Percentiles rank a stretch among this genome's conserved stretches.
Conservation (phyloP, 2,329 filamentous ascomycete species). For the Keithomyces neogunnii region DNA sequence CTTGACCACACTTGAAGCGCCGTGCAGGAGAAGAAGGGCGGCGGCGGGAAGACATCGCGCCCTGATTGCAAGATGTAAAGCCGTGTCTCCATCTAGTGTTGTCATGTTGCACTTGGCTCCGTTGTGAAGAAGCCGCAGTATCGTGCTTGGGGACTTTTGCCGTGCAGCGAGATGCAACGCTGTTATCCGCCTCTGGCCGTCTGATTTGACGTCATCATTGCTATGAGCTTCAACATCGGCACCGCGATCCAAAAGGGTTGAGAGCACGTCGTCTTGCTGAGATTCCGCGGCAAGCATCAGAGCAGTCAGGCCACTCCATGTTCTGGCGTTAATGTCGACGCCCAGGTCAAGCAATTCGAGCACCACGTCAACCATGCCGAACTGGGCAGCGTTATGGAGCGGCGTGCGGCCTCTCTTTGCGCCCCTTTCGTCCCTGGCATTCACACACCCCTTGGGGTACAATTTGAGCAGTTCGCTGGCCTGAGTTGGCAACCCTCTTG, state of each 20-base stretch:
- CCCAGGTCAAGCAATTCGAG: slow-evolving; percentile 5
- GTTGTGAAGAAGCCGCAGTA: neutral
- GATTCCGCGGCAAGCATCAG: slow-evolving; percentile 8
- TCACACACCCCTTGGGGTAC: slow-evolving; percentile 7
- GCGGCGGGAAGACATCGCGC: slow-evolving; percentile 3
- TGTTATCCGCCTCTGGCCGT: neutral
- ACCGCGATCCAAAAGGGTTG: slow-evolving; percentile 2
- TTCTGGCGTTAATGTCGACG: slow-evolving; percentile 7
- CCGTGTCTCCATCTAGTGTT: slow-evolving; percentile 3
- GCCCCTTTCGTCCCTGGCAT: neutral
- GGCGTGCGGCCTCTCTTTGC: slow-evolving; percentile 7
- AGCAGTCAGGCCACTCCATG: neutral
- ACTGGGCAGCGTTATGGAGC: slow-evolving; percentile 8
- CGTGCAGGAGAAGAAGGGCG: slow-evolving; percentile 9
- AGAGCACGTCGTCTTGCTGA: slow-evolving; percentile 5
- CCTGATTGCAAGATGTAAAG: slow-evolving; percentile 7
- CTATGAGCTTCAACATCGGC: slow-evolving; percentile 9
- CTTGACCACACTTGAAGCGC: slow-evolving; percentile 1
- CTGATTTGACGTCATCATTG: neutral
- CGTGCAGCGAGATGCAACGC: slow-evolving; percentile 7
- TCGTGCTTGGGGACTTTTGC: neutral
- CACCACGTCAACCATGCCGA: neutral
- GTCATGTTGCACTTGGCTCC: neutral
- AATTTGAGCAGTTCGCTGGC: slow-evolving; percentile 5
- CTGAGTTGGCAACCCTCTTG: neutral